These are phyloP conservation scores for Aeminium ludgeri DNA, from an alignment of 495 filamentous ascomycete genomes.

Conservation along the genomic window DNA sequence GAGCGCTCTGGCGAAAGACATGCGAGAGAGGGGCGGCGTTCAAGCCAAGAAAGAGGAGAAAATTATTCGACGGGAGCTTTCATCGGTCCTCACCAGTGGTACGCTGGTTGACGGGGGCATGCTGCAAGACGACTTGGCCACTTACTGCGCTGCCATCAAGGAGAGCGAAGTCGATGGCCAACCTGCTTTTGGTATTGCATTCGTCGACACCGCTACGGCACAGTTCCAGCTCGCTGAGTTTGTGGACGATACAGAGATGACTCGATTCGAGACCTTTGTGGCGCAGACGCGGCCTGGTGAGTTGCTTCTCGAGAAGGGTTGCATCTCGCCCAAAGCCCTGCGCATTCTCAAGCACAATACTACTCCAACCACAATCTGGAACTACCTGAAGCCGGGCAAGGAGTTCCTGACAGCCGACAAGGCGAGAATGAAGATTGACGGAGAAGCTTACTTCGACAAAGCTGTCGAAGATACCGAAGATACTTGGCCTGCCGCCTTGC, in stretches of 20 bases:
- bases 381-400: conserved; percentile 67
- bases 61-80: conserved; percentile 79
- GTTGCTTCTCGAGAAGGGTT: conserved; percentile 75
- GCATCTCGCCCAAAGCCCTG: conserved; percentile 62
- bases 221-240: conserved; percentile 90
- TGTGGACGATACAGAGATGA: conserved; percentile 80
- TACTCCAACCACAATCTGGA: conserved; percentile 84
- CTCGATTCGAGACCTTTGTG: conserved; percentile 94
- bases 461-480: conserved; percentile 43
- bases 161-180: conserved; percentile 59
- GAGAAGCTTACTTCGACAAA: conserved; percentile 60
- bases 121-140: conserved; percentile 96
- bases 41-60: conserved; percentile 59
- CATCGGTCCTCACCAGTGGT: conserved; percentile 76
- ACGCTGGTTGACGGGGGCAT: conserved; percentile 91
- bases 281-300: conserved; percentile 86
- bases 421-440: conserved; percentile 66
- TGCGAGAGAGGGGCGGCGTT: conserved; percentile 65
- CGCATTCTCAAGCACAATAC: conserved; percentile 98
- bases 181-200: conserved; percentile 78
- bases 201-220: conserved; percentile 90
- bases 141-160: conserved; percentile 92
- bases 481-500: conserved; percentile 65
- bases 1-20: conserved; percentile 88
- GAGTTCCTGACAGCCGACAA: conserved; percentile 88